Evolutionary conservation across 2,329 filamentous ascomycete genomes (phyloP), one percentile per base, ranked within the genome.

Genomic region (Colletotrichum eleusines): DNA sequence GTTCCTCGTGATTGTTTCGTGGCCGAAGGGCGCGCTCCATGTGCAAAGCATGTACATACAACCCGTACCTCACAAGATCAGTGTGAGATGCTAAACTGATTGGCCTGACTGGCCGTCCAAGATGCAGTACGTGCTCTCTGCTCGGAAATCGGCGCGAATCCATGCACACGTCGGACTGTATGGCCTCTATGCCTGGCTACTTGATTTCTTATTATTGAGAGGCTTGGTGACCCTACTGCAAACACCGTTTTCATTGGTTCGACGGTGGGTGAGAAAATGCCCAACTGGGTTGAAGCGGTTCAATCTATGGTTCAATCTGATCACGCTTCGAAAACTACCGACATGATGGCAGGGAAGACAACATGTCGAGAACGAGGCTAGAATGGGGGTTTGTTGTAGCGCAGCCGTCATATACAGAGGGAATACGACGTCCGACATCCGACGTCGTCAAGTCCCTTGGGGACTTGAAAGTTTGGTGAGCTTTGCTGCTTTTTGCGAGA

Each of bases 401-500:
- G 20, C 12, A 9, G n/a, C 8, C 14, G 53, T 23, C 33, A 18
- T 18, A 23, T 18, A 14, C n/a, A 26, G 54, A 18, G n/a, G 7
- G 14, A 12, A 18, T 26, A 26, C 33, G 3, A 26, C 26, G 54
- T 57, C 35, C 20, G 3, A 26, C 26, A 35, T 57, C 35, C 20
- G 14, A 40, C 12, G 12, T 40, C 35, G 20, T 38, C 54, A n/a
- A 11, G 18, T 44, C 16, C 26, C 23, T 31, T 2, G 14, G 26
- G 26, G n/a, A 9, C 23, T 46, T 12, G 12, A 23, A 44, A 31
- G 38, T 33, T 31, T 26, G 38, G 11, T 18, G 38, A 33, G 51
- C 51, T 26, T 55, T 23, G 31, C 20, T 60, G 67, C 57, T 35
- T 51, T 46, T 44, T 14, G 61, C 35, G 26, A 58, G 40, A 33